Conservation (phyloP, 805 yeast genomes). For the Nakazawaea sp. region DNA sequence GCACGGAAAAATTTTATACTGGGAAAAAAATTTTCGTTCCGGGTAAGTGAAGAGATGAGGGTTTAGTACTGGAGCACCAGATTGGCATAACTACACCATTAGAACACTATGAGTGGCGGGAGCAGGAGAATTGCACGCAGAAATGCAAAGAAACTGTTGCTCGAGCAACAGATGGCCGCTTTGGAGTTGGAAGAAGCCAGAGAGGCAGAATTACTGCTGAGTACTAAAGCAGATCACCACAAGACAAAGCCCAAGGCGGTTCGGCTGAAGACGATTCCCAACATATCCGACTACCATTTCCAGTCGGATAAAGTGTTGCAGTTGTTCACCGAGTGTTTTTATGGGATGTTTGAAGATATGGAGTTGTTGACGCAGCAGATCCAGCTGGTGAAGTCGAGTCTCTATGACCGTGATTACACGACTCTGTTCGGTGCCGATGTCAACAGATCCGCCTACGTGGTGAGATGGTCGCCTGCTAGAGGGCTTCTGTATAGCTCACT, state of each 20-base stretch:
- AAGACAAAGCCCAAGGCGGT: slow-evolving; percentile 3
- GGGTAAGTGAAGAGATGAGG: slow-evolving; percentile 11
- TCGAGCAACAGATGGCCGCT: slow-evolving; percentile 8
- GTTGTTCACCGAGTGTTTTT: slow-evolving; percentile 28
- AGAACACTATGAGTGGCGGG: slow-evolving; percentile 15
- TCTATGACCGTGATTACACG: slow-evolving; percentile 64
- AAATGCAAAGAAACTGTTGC: slow-evolving; percentile 18
- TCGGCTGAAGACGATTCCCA: slow-evolving; percentile 21
- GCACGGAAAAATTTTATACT: slow-evolving; percentile 8
- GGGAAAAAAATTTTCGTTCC: slow-evolving; percentile 7
- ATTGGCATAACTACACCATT: no score
- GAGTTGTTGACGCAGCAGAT: slow-evolving; percentile 35
- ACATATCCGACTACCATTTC: slow-evolving; percentile 25
- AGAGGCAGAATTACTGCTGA: no score
- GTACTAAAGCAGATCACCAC: slow-evolving; percentile 1
- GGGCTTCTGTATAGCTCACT: slow-evolving; percentile 69
- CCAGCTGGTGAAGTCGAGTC: slow-evolving; percentile 63
- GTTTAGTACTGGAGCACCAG: no score
- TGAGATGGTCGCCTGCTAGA: slow-evolving; percentile 83
- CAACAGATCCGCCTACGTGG: slow-evolving; percentile 69
- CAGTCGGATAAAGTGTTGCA: slow-evolving; percentile 29
- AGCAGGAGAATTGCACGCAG: slow-evolving; percentile 27
- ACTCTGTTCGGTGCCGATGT: slow-evolving; percentile 59
- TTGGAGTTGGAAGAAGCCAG: background rate
- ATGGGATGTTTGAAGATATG: slow-evolving; percentile 24